phyloP scores from a whole-genome alignment of 2,329 filamentous ascomycete species.

The Hymenoscyphus albidus region DNA sequence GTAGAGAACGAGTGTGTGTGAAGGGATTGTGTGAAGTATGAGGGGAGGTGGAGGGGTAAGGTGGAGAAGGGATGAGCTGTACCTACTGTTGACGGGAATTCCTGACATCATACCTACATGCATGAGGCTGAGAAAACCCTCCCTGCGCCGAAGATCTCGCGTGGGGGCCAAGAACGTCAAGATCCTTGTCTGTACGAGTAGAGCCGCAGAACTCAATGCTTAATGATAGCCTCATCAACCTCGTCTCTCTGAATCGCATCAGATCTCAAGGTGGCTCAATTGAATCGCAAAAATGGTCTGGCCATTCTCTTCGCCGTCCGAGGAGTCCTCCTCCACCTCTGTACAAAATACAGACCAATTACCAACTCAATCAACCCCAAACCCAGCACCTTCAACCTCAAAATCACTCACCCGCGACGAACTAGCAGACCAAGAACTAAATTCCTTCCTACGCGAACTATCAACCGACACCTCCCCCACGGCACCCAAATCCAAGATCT shows the following conservation, averaged over 20 bases:
- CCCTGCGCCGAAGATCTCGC: neutral
- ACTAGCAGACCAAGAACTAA: constrained; percentile 34
- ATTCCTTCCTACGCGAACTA: constrained; percentile 36
- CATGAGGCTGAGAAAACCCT: constrained; percentile 12
- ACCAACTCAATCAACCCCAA: constrained; percentile 14
- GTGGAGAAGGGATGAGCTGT: constrained; percentile 10
- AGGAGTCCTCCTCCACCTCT: constrained; percentile 17
- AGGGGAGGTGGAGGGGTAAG: neutral
- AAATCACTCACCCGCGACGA: constrained; percentile 30
- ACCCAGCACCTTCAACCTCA: constrained; percentile 3
- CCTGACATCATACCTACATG: constrained; percentile 12
- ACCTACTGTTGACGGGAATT: neutral
- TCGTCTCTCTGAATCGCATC: neutral
- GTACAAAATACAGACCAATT: neutral
- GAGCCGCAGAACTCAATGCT: neutral
- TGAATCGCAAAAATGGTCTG: constrained; percentile 52
- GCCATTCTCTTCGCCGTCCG: constrained; percentile 46
- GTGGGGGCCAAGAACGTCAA: neutral
- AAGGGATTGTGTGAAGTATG: neutral
- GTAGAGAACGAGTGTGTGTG: neutral
- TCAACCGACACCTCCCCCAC: constrained; percentile 25
- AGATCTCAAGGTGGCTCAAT: neutral
- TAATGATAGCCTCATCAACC: constrained; percentile 12
- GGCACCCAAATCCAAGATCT: constrained; percentile 29
- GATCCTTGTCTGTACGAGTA: neutral